These are phyloP conservation scores for Zygoascus biomembranicola DNA, from an alignment of 805 yeast genomes.

Conservation along the genomic window DNA sequence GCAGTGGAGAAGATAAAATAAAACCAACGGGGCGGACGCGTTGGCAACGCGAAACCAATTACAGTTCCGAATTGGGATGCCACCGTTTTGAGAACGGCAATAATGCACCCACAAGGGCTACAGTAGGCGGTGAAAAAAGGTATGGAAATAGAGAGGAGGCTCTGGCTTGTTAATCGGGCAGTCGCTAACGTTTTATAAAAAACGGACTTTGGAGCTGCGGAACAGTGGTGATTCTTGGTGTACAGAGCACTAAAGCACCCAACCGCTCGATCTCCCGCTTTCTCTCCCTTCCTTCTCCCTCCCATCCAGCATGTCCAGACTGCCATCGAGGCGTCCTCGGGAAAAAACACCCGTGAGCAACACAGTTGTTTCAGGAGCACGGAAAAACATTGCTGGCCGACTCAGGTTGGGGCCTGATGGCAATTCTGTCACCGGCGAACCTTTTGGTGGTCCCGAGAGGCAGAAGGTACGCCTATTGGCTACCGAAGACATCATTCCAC, in stretches of 20 bases:
- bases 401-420: not conserved
- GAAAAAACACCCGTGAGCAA: not conserved
- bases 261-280: too few species aligned
- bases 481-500: conserved; percentile 1
- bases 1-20: not conserved
- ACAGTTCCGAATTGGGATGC: not conserved
- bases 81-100: too few species aligned
- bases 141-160: too few species aligned
- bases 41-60: not conserved
- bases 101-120: too few species aligned
- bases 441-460: not conserved
- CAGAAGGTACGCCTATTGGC: not conserved
- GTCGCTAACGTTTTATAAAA: too few species aligned
- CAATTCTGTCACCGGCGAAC: not conserved
- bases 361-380: not conserved
- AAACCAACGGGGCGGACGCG: not conserved
- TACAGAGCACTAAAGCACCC: too few species aligned
- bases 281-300: not conserved
- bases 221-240: too few species aligned
- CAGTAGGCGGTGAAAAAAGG: too few species aligned
- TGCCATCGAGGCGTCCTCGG: not conserved
- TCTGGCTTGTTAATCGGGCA: too few species aligned
- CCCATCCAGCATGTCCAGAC: not conserved
- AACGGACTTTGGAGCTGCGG: too few species aligned
- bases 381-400: not conserved